A percentile compares a stretch with the other conserved stretches of the same genome.
phyloP scores from a whole-genome alignment of 176 grass and related monocot genomes.

The Pontederia crassipes region DNA sequence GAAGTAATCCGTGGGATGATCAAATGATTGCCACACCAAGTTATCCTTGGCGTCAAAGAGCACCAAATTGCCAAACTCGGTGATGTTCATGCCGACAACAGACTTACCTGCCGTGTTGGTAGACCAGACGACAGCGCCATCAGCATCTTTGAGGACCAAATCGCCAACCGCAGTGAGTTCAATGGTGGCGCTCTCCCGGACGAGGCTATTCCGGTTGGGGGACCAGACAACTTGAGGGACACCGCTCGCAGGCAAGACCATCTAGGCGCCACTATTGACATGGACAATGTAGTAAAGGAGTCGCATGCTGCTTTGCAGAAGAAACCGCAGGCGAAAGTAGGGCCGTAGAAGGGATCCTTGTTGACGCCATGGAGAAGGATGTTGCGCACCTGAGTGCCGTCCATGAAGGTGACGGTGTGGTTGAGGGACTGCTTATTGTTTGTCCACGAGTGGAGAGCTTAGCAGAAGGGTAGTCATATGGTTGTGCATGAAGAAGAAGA shows the following conservation, averaged over 20 bases:
- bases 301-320: neutral
- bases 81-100: constrained; percentile 4
- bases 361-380: neutral
- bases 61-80: neutral
- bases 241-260: fast-evolving
- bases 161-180: neutral
- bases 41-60: neutral
- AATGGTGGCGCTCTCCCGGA: neutral
- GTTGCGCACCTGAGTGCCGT: constrained; percentile 3
- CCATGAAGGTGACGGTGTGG: neutral
- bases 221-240: constrained; percentile 10
- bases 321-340: constrained; percentile 11
- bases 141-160: neutral
- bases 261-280: neutral
- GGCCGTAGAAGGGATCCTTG: neutral
- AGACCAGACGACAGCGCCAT: constrained; percentile 6
- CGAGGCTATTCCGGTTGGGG: neutral
- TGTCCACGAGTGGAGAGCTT: constrained; percentile 2
- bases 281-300: neutral
- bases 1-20: neutral
- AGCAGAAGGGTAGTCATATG: neutral
- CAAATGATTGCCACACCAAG: constrained; percentile 8
- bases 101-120: neutral
- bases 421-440: neutral
- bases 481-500: neutral